Base-by-base conservation (phyloP, 352 stramenopile genomes). In the Globisporangium cederbergense region DNA sequence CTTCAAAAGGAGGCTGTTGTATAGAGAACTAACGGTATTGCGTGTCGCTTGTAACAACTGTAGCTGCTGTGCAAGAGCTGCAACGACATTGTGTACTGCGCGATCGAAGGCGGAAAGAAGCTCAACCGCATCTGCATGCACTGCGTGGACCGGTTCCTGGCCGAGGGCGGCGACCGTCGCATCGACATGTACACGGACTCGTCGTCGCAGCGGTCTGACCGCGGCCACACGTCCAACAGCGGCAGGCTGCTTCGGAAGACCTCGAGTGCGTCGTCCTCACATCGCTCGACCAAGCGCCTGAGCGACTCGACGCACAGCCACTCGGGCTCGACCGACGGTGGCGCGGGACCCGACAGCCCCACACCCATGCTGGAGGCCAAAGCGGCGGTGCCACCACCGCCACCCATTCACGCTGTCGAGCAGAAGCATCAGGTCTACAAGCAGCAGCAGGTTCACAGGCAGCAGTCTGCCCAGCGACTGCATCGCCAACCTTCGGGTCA, bases 71-170 rank as follows among this genome's bases (percentile, higher is more conserved):
- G 79, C 67, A 89, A 87, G 67, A 83, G 70, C 64, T 89, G 79
- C 56, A 81, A 71, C 32, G 76, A 85, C 46, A 72, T 89, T 2
- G 77, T 86, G 43, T 86, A 89, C 74, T 86, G 78, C 55, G 74
- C 79, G 43, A 73, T 80, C 51, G 73, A 86, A 60, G 77, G 79
- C 55, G 69, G 72, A 51, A 86, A 85, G 71, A 85, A 87, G 71
- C 77, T 89, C 70, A 85, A 89, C 57, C 75, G 73, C 54, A 89
- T 89, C 60, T 89, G 79, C 66, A 72, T 87, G 18, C 80, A 89
- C 62, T 89, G 79, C 60, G 77, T 86, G 52, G 72, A 76, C 54
- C 50, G 70, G 16, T 71, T 65, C 65, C 46, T 68, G 11, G 50
- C n/a, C 4, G 45, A 46, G 5, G 50, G n/a, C 16, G 38, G 42